Evolutionary conservation across 2,329 filamentous ascomycete species (phyloP), one percentile per base, ranked within the genome.

Genomic region (Pyrenophora tritici-repentis): DNA sequence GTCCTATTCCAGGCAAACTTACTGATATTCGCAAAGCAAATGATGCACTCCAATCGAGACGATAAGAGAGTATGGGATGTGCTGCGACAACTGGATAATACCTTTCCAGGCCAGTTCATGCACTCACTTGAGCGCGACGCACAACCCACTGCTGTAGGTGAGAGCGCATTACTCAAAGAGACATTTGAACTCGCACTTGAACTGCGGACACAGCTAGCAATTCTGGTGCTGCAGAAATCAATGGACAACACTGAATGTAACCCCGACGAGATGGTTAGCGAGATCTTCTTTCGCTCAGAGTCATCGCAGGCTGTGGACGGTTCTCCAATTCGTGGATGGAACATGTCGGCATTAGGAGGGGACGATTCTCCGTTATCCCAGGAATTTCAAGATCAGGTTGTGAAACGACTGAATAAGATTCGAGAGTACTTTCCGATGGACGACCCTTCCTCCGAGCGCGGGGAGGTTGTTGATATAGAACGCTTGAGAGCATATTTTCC

Each of bases 181-280:
- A 81, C 79, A 0, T 79, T 83, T 47, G 62, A 76, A 3, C 56
- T 84, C 17, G 79, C 75, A 1, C 64, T 85, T 6, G 79, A 82
- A 6, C 73, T 86, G 17, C 77, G 82, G 2, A 84, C 82, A 2
- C 83, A 86, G 55, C 71, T 76, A 9, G 71, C 79, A n/a, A 78
- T 84, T 34, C 55, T 73, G n/a, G 64, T 72, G 5, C 62, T 82
- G 3, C 64, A 73, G 34, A 65, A 63, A 8, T 65, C 68, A 6
- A 56, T 70, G 24, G 49, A 69, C 13, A 53, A 71, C 22, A 53
- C 58, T 2, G 58, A 56, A 7, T 79, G 75, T 39, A 62, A 78
- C 53, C 75, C 79, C 3, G 63, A 76, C 10, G 60, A 65, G 8
- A 60, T 75, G 10, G 50, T 83, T 3, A 54, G 61, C 2, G 62